Percentiles rank a stretch among this genome's conserved stretches.
phyloP scores from a whole-genome alignment of 768 basidiomycete genomes.

The Neoboletus brunneissimus region DNA sequence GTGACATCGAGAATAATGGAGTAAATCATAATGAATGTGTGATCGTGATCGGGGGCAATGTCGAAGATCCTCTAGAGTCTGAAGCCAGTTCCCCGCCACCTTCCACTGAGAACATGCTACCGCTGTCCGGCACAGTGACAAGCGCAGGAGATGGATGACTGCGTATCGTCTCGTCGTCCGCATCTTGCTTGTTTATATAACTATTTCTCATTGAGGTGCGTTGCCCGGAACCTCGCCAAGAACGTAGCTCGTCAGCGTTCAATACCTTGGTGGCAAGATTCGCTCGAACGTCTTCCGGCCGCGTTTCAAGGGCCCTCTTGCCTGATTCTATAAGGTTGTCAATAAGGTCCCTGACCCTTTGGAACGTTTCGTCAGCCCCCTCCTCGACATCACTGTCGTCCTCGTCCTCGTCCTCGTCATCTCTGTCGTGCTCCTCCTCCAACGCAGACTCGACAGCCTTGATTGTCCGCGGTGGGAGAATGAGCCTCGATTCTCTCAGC shows the following conservation, averaged over 20 bases:
- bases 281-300: conserved; percentile 48
- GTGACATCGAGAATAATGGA: conserved; percentile 4
- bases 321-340: conserved; percentile 61
- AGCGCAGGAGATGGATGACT: conserved; percentile 12
- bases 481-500: conserved; percentile 76
- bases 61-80: conserved; percentile 9
- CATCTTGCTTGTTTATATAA: conserved; percentile 20
- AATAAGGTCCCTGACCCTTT: conserved; percentile 60
- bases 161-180: conserved; percentile 32
- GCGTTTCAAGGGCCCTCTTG: conserved; percentile 58
- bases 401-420: conserved; percentile 37
- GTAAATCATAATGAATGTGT: conserved; percentile 36
- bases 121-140: conserved; percentile 20
- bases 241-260: conserved; percentile 65
- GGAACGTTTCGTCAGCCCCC: conserved; percentile 55
- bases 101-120: conserved; percentile 16
- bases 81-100: conserved; percentile 30
- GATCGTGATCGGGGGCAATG: conserved; percentile 43
- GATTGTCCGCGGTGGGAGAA: conserved; percentile 66
- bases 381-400: conserved; percentile 41
- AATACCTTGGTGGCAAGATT: conserved; percentile 63
- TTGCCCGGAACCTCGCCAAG: conserved; percentile 47
- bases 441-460: conserved; percentile 51
- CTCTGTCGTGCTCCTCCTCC: conserved; percentile 41
- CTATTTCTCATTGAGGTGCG: conserved; percentile 9